Conservation (phyloP, 768 basidiomycete species). For the Lentinus tigrinus region DNA sequence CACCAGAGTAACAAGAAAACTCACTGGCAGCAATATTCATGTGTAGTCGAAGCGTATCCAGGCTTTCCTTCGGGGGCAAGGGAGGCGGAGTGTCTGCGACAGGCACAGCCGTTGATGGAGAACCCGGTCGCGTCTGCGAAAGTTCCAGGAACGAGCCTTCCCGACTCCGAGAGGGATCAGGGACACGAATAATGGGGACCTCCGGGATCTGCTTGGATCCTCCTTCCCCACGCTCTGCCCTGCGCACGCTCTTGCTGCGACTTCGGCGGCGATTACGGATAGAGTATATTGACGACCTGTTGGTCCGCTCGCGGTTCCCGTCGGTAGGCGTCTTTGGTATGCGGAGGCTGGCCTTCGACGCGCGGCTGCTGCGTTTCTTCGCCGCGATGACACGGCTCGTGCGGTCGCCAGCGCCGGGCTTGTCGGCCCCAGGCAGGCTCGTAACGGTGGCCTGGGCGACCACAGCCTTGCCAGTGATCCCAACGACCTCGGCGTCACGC, state of each 20-base stretch:
- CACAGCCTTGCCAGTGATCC: constrained; percentile 39
- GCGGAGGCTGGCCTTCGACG: constrained; percentile 67
- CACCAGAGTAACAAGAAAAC: background rate
- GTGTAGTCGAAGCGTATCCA: background rate
- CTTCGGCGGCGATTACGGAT: constrained; percentile 16
- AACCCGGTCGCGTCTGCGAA: constrained; percentile 22
- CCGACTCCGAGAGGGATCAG: constrained; percentile 8
- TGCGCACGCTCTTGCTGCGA: constrained; percentile 24
- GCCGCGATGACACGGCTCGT: constrained; percentile 59
- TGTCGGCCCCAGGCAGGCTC: background rate
- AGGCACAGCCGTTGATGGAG: constrained; percentile 7
- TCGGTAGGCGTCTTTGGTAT: constrained; percentile 41
- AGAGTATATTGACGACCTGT: constrained; percentile 17
- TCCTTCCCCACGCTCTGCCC: constrained; percentile 2
- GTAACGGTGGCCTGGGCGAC: constrained; percentile 35
- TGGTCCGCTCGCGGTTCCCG: constrained; percentile 8
- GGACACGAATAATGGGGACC: constrained; percentile 20
- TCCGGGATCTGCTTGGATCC: constrained; percentile 15
- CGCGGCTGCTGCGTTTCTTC: constrained; percentile 57
- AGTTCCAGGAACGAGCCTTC: constrained; percentile 29
- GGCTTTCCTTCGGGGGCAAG: background rate
- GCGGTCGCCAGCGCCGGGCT: constrained; percentile 34
- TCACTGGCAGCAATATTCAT: constrained; percentile 3
- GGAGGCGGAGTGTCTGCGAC: constrained; percentile 6
- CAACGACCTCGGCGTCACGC: constrained; percentile 34